These are phyloP conservation scores for Rugonectria rugulosa DNA, from an alignment of 2,329 filamentous ascomycete species.

Conservation along the genomic window DNA sequence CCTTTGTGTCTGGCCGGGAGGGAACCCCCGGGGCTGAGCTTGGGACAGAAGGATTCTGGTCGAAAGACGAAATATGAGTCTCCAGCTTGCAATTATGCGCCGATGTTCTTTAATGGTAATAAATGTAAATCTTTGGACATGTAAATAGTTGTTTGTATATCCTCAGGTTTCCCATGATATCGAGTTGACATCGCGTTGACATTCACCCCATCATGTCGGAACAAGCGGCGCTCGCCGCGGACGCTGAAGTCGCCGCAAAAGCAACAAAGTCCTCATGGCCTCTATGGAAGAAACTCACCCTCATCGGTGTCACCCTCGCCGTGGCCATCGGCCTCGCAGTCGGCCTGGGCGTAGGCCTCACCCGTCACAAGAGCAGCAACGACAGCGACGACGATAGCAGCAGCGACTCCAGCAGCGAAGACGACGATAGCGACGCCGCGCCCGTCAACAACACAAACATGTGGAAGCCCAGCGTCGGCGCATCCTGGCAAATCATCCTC, in stretches of 20 bases:
- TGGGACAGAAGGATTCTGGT: neutral
- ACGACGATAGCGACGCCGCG: conserved; percentile 25
- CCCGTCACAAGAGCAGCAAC: conserved; percentile 39
- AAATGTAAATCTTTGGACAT: no score
- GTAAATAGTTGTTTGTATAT: no score
- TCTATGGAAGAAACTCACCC: conserved; percentile 42
- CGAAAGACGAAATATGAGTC: no score
- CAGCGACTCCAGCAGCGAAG: conserved; percentile 31
- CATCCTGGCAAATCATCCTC: conserved; percentile 70
- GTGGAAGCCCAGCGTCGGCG: conserved; percentile 62
- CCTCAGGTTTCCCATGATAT: no score
- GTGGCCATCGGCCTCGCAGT: conserved; percentile 56
- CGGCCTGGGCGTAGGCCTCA: conserved; percentile 64
- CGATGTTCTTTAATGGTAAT: no score
- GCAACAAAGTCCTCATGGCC: conserved; percentile 33
- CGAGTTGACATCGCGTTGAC: no score
- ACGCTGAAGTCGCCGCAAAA: conserved; percentile 15
- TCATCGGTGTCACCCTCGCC: conserved; percentile 34
- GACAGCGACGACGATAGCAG: conserved; percentile 35
- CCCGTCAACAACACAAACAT: conserved; percentile 36
- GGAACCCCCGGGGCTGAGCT: neutral
- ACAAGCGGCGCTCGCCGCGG: conserved; percentile 5
- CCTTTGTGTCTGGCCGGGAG: neutral
- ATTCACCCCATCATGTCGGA: conserved; percentile 19
- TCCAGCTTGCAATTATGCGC: no score